Percentiles rank a stretch among this genome's conserved stretches.
Conservation (phyloP, 176 grass and related monocot genomes). For the Oryza brachyantha region DNA sequence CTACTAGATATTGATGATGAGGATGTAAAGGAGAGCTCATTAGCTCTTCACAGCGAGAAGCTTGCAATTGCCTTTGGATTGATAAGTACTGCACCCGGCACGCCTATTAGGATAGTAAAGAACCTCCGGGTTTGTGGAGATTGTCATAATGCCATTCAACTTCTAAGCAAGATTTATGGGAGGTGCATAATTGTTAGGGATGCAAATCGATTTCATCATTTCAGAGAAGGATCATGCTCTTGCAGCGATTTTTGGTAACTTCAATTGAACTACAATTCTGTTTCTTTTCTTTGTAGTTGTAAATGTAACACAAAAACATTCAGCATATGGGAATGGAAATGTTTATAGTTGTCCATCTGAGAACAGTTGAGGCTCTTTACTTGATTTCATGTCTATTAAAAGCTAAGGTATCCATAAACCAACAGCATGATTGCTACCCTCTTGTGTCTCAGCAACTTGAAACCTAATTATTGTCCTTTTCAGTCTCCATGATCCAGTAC, state of each 20-base stretch:
- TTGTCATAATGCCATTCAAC: slow-evolving; percentile 65
- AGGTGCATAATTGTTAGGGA: slow-evolving; percentile 66
- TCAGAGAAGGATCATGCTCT: slow-evolving; percentile 65
- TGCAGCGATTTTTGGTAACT: slow-evolving; percentile 70
- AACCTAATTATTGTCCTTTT: slow-evolving; percentile 64
- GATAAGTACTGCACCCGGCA: slow-evolving; percentile 42
- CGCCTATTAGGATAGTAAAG: slow-evolving; percentile 60
- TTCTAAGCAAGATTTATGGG: slow-evolving; percentile 62
- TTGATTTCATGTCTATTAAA: slow-evolving; percentile 48
- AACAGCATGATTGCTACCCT: slow-evolving; percentile 51
- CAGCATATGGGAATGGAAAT: slow-evolving; percentile 14
- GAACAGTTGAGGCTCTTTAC: slow-evolving; percentile 34
- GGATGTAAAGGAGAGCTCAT: slow-evolving; percentile 57
- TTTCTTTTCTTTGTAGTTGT: not conserved
- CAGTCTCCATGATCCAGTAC: slow-evolving; percentile 42
- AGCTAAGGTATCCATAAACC: slow-evolving; percentile 43
- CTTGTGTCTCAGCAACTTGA: slow-evolving; percentile 49
- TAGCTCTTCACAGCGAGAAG: slow-evolving; percentile 71
- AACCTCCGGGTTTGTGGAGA: slow-evolving; percentile 66
- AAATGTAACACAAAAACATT: slow-evolving; percentile 29
- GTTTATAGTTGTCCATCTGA: slow-evolving; percentile 13
- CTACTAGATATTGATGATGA: slow-evolving; percentile 65
- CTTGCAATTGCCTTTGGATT: slow-evolving; percentile 70
- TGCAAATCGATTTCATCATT: slow-evolving; percentile 63
- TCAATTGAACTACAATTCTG: slow-evolving; percentile 4